Evolutionary conservation across 2,329 filamentous ascomycete species (phyloP), one percentile per base, ranked within the genome.

Genomic region (Ilyonectria destructans): DNA sequence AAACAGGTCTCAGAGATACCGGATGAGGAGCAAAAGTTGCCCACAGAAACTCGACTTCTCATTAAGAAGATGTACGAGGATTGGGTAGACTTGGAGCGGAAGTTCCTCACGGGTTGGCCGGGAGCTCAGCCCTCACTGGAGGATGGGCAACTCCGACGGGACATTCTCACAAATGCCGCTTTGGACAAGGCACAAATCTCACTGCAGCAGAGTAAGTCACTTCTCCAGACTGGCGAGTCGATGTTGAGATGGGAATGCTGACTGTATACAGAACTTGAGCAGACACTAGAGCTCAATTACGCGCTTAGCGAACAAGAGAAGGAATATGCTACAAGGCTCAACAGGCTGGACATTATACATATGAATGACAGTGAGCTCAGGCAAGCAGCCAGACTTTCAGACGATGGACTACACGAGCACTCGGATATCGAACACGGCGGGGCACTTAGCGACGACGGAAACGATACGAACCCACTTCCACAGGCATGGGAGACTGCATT

Each of bases 11-110:
- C 13, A 6, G n/a, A 35, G n/a, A 21, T 35, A n/a, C 31, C 51
- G 6, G 51, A 54, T 5, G 31, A 9, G 3, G 29, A 54, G 19
- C 3, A 54, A 6, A 19, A 35, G 51, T 31, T 54, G 10, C 37
- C 51, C 31, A 17, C 15, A 12, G 51, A 54, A n/a, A 54, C 51
- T n/a, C n/a, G 51, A 10, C 51, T 21, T 17, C 31, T 54, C 10
- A 17, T 54, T 10, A 31, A 19, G n/a, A 37, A 35, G n/a, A 54
- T 54, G 51, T 54, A 54, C 51, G 19, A 35, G 51, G 29, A 37
- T 6, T 6, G 6, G 10, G n/a, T 12, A 33, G 51, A 54, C 51
- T 33, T 54, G 51, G 51, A 54, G 31, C 31, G 51, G 1, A 54
- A 37, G 31, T 54, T 54, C 31, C 31, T 54, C 3, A 21, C 35